Conservation (phyloP, 1,284 basidiomycete species). For the Vanrija sp. region DNA sequence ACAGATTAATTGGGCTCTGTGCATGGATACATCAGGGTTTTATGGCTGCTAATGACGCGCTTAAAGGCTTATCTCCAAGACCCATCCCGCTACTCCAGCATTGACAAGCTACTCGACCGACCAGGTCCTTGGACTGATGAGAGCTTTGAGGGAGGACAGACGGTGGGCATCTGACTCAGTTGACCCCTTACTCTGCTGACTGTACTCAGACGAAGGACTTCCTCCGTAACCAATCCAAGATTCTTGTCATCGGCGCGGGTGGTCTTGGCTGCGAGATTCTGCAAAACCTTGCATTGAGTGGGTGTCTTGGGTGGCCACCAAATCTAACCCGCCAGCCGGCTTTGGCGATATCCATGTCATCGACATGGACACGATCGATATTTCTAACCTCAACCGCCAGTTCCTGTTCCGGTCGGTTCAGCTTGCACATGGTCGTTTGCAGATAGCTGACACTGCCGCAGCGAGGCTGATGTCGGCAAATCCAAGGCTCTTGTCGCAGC, state of each 20-base stretch:
- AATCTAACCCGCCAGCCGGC: constrained; percentile 57
- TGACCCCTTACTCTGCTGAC: constrained; percentile 1
- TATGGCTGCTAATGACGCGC: too few relatives aligned
- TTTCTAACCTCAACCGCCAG: constrained; percentile 97
- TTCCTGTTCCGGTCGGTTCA: constrained; percentile 83
- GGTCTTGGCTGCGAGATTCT: constrained; percentile 93
- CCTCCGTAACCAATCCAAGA: constrained; percentile 76
- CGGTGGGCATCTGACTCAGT: constrained; percentile 17
- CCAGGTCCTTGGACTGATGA: constrained; percentile 43
- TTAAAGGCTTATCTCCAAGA: constrained; percentile 23
- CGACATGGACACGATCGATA: constrained; percentile 99
- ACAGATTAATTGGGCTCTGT: background rate
- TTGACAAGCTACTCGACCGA: constrained; percentile 44
- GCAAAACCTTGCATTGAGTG: constrained; percentile 75
- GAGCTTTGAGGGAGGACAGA: constrained; percentile 31
- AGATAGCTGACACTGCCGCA: constrained; percentile 37
- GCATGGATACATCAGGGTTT: too few relatives aligned
- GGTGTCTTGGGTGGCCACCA: constrained; percentile 16
- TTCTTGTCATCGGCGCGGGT: constrained; percentile 94
- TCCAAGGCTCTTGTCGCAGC: constrained; percentile 93
- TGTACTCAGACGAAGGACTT: constrained; percentile 73
- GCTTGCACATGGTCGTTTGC: background rate
- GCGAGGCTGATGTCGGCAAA: constrained; percentile 74
- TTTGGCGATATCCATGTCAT: constrained; percentile 99
- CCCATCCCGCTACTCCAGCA: constrained; percentile 25